phyloP scores from a whole-genome alignment of 139 green algal genomes.

The Closterium sp. region DNA sequence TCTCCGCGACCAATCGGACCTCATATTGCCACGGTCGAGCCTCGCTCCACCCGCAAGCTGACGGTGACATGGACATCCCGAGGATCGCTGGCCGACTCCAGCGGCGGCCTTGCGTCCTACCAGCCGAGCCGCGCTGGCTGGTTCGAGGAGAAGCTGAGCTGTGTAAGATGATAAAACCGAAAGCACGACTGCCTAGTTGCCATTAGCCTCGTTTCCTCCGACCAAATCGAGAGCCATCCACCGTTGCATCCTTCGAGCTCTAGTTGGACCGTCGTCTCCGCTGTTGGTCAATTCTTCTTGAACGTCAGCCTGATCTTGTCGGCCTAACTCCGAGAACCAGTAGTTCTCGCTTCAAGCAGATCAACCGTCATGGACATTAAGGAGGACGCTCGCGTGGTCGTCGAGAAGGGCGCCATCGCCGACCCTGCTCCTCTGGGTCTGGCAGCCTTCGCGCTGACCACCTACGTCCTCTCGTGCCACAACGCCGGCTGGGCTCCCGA shows the following conservation, averaged over 20 bases:
- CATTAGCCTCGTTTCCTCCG: neutral
- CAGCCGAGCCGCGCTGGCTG: neutral
- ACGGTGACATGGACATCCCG: neutral
- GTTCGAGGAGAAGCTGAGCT: neutral
- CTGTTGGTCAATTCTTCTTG: neutral
- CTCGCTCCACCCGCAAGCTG: neutral
- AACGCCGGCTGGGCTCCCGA: constrained; percentile 13
- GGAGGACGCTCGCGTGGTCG: neutral
- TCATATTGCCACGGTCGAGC: neutral
- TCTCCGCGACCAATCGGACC: neutral
- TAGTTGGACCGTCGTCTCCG: neutral
- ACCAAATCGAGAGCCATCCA: neutral
- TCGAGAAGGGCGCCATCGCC: neutral
- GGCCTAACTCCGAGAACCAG: too few relatives aligned
- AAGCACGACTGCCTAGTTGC: neutral
- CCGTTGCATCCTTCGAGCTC: neutral
- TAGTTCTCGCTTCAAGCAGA: neutral
- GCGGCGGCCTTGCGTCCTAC: neutral
- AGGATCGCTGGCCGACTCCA: neutral
- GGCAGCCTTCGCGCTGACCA: neutral
- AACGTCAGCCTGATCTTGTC: neutral
- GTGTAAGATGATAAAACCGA: neutral
- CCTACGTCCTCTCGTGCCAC: constrained; percentile 1
- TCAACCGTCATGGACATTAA: neutral
- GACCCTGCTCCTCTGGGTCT: neutral